Evolutionary conservation across 2,329 filamentous ascomycete species (phyloP).

Genomic region (Stagonosporopsis chrysanthemi): DNA sequence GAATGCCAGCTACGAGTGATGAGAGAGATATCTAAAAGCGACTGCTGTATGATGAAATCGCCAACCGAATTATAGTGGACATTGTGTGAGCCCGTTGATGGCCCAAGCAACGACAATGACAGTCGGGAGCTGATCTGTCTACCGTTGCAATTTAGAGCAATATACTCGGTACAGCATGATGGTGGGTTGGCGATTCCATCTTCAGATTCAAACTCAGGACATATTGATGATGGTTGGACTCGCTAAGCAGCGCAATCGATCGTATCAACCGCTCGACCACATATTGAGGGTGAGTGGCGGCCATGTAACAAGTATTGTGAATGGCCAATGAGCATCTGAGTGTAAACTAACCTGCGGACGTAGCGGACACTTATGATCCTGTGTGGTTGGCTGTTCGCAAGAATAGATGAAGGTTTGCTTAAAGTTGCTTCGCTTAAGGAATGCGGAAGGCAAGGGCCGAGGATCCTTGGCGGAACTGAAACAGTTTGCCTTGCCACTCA

Average conservation of each 20-base stretch:
- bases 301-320: neutral
- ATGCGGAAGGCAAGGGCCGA: slow-evolving; percentile 9
- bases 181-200: neutral
- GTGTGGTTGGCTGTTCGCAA: no score
- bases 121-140: neutral
- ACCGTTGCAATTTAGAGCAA: neutral
- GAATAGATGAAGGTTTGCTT: neutral
- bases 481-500: neutral
- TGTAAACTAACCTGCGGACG: neutral
- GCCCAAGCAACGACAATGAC: neutral
- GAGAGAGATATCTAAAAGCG: neutral
- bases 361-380: neutral
- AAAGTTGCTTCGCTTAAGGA: slow-evolving; percentile 6
- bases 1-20: no score
- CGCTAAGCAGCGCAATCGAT: neutral
- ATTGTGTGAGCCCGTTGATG: neutral
- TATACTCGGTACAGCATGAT: no score
- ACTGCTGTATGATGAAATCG: slow-evolving; percentile 2
- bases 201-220: neutral
- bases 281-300: neutral
- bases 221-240: neutral
- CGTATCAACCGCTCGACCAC: neutral
- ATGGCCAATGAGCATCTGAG: neutral
- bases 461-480: neutral
- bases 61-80: slow-evolving; percentile 7